phyloP scores from a whole-genome alignment of 2,329 filamentous ascomycete genomes.

The Ophiocordyceps camponoti-rufipedis region DNA sequence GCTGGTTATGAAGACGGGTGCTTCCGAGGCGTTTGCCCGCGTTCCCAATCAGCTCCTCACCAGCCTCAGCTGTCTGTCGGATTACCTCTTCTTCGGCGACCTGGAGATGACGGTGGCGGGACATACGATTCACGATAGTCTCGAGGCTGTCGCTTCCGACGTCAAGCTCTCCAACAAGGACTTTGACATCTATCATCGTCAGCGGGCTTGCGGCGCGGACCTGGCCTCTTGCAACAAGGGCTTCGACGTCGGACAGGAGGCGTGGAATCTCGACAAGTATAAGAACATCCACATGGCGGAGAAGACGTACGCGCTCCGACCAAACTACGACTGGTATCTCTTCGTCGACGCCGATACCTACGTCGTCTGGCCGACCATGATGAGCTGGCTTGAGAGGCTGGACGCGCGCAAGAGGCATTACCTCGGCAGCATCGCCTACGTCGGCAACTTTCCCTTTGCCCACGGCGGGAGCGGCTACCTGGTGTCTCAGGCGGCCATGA shows the following conservation, averaged over 20 bases:
- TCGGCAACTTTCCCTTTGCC: slow-evolving; percentile 25
- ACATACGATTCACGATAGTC: slow-evolving; percentile 24
- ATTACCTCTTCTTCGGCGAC: slow-evolving; percentile 41
- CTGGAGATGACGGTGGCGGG: slow-evolving; percentile 28
- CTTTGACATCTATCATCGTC: slow-evolving; percentile 29
- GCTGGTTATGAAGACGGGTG: slow-evolving; percentile 38
- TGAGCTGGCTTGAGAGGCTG: slow-evolving; percentile 26
- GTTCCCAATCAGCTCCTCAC: slow-evolving; percentile 37
- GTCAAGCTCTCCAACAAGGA: slow-evolving; percentile 26
- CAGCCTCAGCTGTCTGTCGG: slow-evolving; percentile 26
- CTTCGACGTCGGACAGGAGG: slow-evolving; percentile 11
- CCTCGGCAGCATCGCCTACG: slow-evolving; percentile 28
- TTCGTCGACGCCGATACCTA: slow-evolving; percentile 43
- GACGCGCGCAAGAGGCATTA: slow-evolving; percentile 25
- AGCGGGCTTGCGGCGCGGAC: slow-evolving; percentile 24
- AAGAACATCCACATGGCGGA: slow-evolving; percentile 43
- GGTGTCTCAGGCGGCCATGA: slow-evolving; percentile 32
- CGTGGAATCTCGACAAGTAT: slow-evolving; percentile 42
- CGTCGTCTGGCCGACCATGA: slow-evolving; percentile 32
- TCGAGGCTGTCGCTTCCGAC: slow-evolving; percentile 23
- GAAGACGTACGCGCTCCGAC: slow-evolving; percentile 30
- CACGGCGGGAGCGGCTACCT: slow-evolving; percentile 39
- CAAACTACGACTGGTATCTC: slow-evolving; percentile 38
- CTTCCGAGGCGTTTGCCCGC: slow-evolving; percentile 31
- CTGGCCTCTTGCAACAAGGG: slow-evolving; percentile 24